phyloP scores from a whole-genome alignment of 768 basidiomycete genomes.

The Amanita phalloides region DNA sequence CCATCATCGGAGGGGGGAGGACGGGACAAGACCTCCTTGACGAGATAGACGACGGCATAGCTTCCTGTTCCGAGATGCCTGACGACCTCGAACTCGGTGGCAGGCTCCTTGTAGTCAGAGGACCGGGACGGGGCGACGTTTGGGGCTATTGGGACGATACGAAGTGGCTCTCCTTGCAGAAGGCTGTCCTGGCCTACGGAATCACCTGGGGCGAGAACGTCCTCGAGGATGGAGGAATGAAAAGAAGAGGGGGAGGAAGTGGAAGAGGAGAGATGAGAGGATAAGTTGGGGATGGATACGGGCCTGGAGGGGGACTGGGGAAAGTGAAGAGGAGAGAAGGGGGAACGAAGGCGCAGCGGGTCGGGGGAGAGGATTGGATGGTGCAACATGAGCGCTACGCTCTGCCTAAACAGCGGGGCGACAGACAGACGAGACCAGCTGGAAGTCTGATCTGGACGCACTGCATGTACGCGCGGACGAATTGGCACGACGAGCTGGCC shows the following conservation, averaged over 20 bases:
- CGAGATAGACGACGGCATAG: slow-evolving; percentile 92
- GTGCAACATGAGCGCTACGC: slow-evolving; percentile 47
- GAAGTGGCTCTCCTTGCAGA: slow-evolving; percentile 58
- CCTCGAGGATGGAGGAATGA: slow-evolving; percentile 33
- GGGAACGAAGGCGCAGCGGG: slow-evolving; percentile 4
- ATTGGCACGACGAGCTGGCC: slow-evolving; percentile 1
- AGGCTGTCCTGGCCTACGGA: slow-evolving; percentile 55
- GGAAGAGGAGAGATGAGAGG: slow-evolving; percentile 14
- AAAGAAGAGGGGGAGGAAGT: slow-evolving; percentile 24
- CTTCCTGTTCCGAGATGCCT: slow-evolving; percentile 79
- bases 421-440: slow-evolving; percentile 52
- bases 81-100: slow-evolving; percentile 73
- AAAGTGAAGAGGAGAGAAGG: slow-evolving; percentile 26
- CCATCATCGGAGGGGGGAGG: slow-evolving; percentile 40
- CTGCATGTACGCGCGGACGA: slow-evolving; percentile 5
- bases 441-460: slow-evolving; percentile 34
- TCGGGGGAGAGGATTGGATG: slow-evolving; percentile 32
- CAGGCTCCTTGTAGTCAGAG: slow-evolving; percentile 32
- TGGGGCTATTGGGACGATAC: slow-evolving; percentile 40
- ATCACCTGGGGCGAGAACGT: slow-evolving; percentile 67
- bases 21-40: slow-evolving; percentile 56
- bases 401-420: slow-evolving; percentile 13
- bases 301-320: slow-evolving; percentile 22
- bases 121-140: slow-evolving; percentile 20
- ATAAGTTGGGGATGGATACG: slow-evolving; percentile 15